Conservation (phyloP, 768 basidiomycete genomes). For the Serendipita sp. region DNA sequence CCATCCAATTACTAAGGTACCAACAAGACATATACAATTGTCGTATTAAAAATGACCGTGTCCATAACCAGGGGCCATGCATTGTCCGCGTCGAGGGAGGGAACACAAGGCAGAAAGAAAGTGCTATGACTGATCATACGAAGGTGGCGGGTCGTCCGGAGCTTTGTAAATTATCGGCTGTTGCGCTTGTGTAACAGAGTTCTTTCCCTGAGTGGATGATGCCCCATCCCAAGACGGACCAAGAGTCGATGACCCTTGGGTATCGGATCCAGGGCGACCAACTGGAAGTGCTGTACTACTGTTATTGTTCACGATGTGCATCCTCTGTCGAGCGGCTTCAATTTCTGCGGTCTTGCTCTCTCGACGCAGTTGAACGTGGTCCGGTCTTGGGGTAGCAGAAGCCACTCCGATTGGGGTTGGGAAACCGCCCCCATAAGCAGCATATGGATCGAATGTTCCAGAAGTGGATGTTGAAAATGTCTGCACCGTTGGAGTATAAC, state of each 20-base stretch:
- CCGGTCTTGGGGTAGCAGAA: neutral
- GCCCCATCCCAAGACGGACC: neutral
- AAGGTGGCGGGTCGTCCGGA: slow-evolving; percentile 3
- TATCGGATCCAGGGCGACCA: neutral
- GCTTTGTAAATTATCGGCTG: neutral
- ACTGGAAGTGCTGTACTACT: neutral
- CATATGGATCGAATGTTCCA: neutral
- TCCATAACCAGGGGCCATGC: no score
- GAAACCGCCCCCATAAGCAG: neutral
- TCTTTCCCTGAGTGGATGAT: neutral
- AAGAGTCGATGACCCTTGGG: neutral
- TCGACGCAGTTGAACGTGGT: neutral
- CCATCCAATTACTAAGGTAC: no score
- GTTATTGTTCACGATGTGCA: neutral
- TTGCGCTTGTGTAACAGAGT: neutral
- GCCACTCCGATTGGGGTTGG: neutral
- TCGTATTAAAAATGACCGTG: no score
- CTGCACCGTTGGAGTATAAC: neutral
- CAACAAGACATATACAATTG: no score
- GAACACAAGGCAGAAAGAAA: neutral
- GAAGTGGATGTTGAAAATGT: neutral
- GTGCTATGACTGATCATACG: slow-evolving; percentile 3
- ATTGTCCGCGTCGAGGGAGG: no score
- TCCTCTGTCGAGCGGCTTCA: neutral
- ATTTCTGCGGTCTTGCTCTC: slow-evolving; percentile 1